Conservation (phyloP, 495 filamentous ascomycete genomes). For the Aspergillus panamensis region DNA sequence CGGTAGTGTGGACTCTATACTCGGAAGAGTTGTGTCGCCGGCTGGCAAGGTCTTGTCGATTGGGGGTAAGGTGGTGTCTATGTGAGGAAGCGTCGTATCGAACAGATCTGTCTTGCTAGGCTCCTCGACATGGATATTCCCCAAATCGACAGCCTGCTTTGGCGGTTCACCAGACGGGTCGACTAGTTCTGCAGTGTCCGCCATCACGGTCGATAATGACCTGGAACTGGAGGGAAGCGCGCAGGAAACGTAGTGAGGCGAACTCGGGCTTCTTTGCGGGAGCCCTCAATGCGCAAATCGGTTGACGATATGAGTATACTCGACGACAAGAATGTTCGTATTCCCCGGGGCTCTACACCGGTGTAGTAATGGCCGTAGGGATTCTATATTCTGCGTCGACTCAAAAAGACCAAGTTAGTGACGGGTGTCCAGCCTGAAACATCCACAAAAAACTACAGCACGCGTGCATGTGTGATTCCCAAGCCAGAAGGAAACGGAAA, state of each 20-base stretch:
- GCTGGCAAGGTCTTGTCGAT: slow-evolving; percentile 38
- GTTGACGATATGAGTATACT: background rate
- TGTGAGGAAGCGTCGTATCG: slow-evolving; percentile 13
- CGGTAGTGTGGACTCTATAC: slow-evolving; percentile 29
- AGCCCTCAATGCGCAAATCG: background rate
- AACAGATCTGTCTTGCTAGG: background rate
- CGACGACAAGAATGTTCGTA: slow-evolving; percentile 2
- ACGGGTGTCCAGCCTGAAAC: background rate
- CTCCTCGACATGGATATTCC: slow-evolving; percentile 23
- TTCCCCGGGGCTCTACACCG: slow-evolving; percentile 6
- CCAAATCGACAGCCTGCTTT: slow-evolving; percentile 23
- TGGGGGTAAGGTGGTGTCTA: slow-evolving; percentile 36
- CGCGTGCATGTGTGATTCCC: background rate
- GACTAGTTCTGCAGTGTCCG: slow-evolving; percentile 34
- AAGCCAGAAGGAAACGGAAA: background rate
- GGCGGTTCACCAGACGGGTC: slow-evolving; percentile 31
- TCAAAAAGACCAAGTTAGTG: slow-evolving; percentile 16
- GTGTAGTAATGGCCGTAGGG: slow-evolving; percentile 1
- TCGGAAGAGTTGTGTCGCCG: slow-evolving; percentile 26
- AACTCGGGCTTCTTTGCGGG: background rate
- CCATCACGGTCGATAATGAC: slow-evolving; percentile 25
- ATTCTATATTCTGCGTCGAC: slow-evolving; percentile 10
- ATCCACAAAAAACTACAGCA: background rate
- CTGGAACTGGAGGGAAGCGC: background rate
- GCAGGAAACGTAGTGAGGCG: background rate